Evolutionary conservation across 2,329 filamentous ascomycete species (phyloP).

Genomic region (Aspergillus pseudoglaucus): DNA sequence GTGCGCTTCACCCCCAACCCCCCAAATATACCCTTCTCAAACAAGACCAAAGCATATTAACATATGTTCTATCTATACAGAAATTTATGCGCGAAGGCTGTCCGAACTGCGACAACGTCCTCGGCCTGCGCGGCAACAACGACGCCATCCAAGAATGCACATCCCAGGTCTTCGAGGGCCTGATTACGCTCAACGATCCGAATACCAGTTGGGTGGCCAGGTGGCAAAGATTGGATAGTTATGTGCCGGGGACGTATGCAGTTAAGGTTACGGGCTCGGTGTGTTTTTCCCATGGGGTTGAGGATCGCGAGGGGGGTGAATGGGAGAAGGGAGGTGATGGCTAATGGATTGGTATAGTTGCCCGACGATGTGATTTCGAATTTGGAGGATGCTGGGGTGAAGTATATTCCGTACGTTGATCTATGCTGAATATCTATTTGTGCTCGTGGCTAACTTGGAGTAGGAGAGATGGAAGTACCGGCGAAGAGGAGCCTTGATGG

Average conservation of each 20-base stretch:
- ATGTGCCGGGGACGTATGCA: conserved; percentile 84
- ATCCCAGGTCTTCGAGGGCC: conserved; percentile 88
- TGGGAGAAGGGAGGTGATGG: too few species aligned
- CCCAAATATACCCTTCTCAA: neutral
- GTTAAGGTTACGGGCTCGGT: conserved; percentile 84
- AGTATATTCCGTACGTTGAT: conserved; percentile 51
- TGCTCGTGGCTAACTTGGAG: conserved; percentile 6
- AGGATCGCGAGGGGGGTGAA: too few species aligned
- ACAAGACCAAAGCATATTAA: neutral
- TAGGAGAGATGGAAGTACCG: conserved; percentile 42
- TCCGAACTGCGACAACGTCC: conserved; percentile 92
- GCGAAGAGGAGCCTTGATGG: conserved; percentile 36
- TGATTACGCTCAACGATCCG: conserved; percentile 82
- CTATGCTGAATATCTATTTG: neutral
- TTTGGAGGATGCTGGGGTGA: conserved; percentile 54
- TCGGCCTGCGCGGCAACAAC: conserved; percentile 69
- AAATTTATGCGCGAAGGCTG: conserved; percentile 84
- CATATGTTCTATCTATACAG: conserved; percentile 36
- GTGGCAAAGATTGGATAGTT: conserved; percentile 86
- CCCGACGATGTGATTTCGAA: conserved; percentile 52
- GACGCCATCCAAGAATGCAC: conserved; percentile 90
- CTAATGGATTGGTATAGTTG: conserved; percentile 31
- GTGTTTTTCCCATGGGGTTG: conserved; percentile 20
- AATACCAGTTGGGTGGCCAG: conserved; percentile 86
- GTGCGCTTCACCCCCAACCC: conserved; percentile 41